Evolutionary conservation across 768 basidiomycete species (phyloP).

Genomic region (Calocybe indica): DNA sequence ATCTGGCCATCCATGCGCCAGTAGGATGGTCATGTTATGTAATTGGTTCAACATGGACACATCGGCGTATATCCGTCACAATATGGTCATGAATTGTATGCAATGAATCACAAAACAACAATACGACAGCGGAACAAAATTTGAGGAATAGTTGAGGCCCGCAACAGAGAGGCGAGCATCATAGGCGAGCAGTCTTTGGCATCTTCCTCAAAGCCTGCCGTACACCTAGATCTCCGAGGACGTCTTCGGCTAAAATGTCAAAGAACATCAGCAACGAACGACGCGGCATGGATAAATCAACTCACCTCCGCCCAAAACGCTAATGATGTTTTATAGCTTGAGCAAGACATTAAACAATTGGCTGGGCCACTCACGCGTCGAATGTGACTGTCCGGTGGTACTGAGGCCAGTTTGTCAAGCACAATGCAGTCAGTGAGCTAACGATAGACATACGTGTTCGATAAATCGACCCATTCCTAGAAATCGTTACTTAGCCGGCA

Average conservation of each 20-base stretch:
- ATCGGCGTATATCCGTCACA: too few species aligned
- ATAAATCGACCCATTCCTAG: conserved; percentile 56
- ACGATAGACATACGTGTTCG: conserved; percentile 51
- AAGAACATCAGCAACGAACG: neutral
- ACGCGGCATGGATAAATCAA: neutral
- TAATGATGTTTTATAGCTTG: neutral
- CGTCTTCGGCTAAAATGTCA: conserved; percentile 1
- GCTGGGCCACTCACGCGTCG: conserved; percentile 32
- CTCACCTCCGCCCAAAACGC: conserved; percentile 15
- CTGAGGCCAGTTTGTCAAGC: conserved; percentile 16
- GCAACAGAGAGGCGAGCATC: neutral
- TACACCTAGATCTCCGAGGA: conserved; percentile 4
- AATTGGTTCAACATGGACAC: too few species aligned
- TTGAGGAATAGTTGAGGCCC: too few species aligned
- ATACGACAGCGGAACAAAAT: too few species aligned
- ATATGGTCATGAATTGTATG: too few species aligned
- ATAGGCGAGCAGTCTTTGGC: conserved; percentile 4
- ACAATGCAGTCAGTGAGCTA: neutral
- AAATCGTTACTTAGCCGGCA: neutral
- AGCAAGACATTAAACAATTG: neutral
- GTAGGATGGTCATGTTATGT: too few species aligned
- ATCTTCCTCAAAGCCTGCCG: conserved; percentile 4
- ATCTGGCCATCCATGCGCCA: too few species aligned
- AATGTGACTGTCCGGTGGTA: conserved; percentile 59
- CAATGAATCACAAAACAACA: too few species aligned